A percentile compares a stretch with the other conserved stretches of the same genome.
Evolutionary conservation across 2,329 filamentous ascomycete species (phyloP).

Genomic region (Colletotrichum falcatum): DNA sequence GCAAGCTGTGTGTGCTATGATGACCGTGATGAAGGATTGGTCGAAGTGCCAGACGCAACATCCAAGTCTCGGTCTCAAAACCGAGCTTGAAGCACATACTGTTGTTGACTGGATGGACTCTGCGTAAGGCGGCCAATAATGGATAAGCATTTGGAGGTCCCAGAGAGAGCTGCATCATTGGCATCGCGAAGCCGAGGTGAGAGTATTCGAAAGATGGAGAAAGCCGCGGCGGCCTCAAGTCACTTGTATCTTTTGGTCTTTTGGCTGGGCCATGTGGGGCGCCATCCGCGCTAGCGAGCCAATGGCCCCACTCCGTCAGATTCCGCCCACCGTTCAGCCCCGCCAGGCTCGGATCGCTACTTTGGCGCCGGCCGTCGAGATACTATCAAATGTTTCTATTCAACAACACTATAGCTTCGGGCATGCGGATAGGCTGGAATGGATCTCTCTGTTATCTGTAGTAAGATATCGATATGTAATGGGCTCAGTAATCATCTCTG

Average conservation of each 20-base stretch:
- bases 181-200: not conserved
- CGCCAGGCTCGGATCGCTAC: conserved; percentile 2
- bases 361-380: not conserved
- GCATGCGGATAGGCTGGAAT: accelerated
- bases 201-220: conserved; percentile 10
- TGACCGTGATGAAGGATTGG: not conserved
- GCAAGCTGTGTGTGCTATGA: not conserved
- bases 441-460: no score
- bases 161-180: conserved; percentile 20
- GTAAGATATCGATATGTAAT: accelerated
- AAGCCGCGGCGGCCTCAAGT: conserved; percentile 39
- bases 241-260: conserved; percentile 23
- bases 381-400: not conserved
- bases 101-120: not conserved
- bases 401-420: not conserved
- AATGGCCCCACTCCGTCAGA: not conserved
- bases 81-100: not conserved
- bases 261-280: conserved; percentile 7
- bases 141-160: not conserved
- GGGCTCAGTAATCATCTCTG: accelerated
- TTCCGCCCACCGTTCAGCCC: conserved; percentile 35
- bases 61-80: no score
- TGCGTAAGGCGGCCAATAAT: conserved; percentile 23
- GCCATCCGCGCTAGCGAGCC: not conserved
- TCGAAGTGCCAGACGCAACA: not conserved